phyloP scores from a whole-genome alignment of 2,329 filamentous ascomycete species.

The Pseudogymnoascus sp. region DNA sequence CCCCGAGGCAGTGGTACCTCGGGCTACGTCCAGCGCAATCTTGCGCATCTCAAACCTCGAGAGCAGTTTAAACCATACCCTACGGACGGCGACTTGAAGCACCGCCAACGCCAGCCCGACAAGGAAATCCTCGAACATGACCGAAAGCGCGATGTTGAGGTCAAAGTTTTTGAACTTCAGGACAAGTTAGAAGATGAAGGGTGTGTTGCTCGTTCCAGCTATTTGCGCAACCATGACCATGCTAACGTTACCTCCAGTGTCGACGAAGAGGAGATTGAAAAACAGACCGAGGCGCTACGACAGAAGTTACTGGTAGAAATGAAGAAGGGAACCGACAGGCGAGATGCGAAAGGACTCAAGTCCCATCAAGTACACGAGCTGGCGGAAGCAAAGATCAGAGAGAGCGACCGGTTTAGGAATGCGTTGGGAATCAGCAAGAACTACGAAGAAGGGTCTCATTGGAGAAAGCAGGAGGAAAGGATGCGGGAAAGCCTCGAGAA shows the following conservation, averaged over 20 bases:
- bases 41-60: slow-evolving; percentile 77
- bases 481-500: slow-evolving; percentile 36
- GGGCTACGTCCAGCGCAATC: slow-evolving; percentile 94
- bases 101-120: slow-evolving; percentile 77
- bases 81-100: slow-evolving; percentile 61
- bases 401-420: slow-evolving; percentile 78
- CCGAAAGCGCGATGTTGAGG: slow-evolving; percentile 79
- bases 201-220: slow-evolving; percentile 36
- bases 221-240: background rate
- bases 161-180: slow-evolving; percentile 83
- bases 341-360: slow-evolving; percentile 57
- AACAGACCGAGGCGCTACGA: slow-evolving; percentile 56
- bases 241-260: slow-evolving; percentile 38
- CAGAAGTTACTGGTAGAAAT: slow-evolving; percentile 45
- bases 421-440: slow-evolving; percentile 81
- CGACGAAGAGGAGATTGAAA: slow-evolving; percentile 86
- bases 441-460: slow-evolving; percentile 79
- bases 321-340: slow-evolving; percentile 29
- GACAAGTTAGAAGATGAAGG: slow-evolving; percentile 88
- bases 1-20: slow-evolving; percentile 93
- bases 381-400: slow-evolving; percentile 90
- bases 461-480: slow-evolving; percentile 74
- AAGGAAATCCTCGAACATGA: slow-evolving; percentile 92
- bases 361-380: slow-evolving; percentile 92
- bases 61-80: slow-evolving; percentile 59